Evolutionary conservation across 768 basidiomycete genomes (phyloP), one percentile per base, ranked within the genome.

Genomic region (Vararia minispora): DNA sequence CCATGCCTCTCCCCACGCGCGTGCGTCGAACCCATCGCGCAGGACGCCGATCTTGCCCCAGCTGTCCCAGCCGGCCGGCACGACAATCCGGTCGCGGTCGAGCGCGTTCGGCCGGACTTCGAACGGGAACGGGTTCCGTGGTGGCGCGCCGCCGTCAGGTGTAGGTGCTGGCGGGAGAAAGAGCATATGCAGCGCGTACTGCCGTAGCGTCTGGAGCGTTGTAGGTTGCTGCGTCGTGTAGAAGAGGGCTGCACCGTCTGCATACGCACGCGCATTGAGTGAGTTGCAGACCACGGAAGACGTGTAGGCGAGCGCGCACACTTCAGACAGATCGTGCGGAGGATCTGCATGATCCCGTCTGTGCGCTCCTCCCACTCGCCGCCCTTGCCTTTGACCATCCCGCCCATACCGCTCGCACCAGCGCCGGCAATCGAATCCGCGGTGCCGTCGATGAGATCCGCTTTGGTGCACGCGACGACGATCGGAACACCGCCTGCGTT

Each of bases 51-150:
- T 94, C 65, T 97, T 98, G 0, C 92, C 91, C 86, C 89, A 95
- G 48, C 85, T 88, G 54, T 98, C 95, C 95, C 95, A 99, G 1
- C 95, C 95, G 2, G 88, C 74, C 1, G 94, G 95, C 5, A 98
- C 78, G 30, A 95, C 74, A 36, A 97, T 81, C 10, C 76, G 79
- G 52, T 97, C 92, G 23, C 95, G 77, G 55, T 98, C 95, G 32
- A 98, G 65, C 0, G 86, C 82, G 54, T 97, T 98, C 2, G 95
- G 82, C 47, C 84, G 81, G 39, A 87, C 74, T 3, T 69, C 62
- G 59, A 95, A 98, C 0, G 88, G 80, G 61, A 97, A 95, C 2
- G 79, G 74, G 50, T 87, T 86, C 27, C 80, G 76, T 20, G 65
- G 62, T 5, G 81, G 76, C 14, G 67, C 60, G 0, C 63, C 54